Evolutionary conservation across 2,329 filamentous ascomycete species (phyloP), one percentile per base, ranked within the genome.

Genomic region (Aureobasidium sp.): DNA sequence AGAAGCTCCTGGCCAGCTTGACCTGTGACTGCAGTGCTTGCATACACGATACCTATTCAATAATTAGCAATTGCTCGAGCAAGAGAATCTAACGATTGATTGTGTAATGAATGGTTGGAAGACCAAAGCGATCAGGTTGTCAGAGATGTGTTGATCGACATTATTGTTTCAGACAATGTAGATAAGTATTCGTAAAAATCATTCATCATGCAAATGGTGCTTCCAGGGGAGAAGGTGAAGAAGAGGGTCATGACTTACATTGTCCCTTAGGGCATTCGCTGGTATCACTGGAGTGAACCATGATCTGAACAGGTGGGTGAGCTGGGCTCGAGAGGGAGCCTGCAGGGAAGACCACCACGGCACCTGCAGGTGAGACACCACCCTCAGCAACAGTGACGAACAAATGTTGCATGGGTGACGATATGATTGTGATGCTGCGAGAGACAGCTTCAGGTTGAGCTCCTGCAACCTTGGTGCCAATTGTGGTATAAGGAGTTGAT

Each of bases 141-240:
- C 87, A 93, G 88, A 91, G 85, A 83, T 58, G 54, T 58, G 54
- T 83, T 81, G 37, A 50, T 74, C 81, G 82, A 94, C 91, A 86
- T 95, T 92, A 82, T 75, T 79, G 78, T 88, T 21, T 96, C 93
- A 92, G 93, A 89, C 91, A 97, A 97, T 97, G 93, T 97, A 97
- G 93, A 97, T 97, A 97, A 97, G 92, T 92, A 90, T 94, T 95
- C 82, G 76, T 81, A 80, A 77, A 21, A 62, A 75, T 77, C 83
- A 77, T 76, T 96, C 92, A 97, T 97, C 93, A 91, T 88, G 72
- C 81, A 61, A 21, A 49, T 58, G 49, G 32, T 82, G 81, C 73
- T 69, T 62, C 42, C 64, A 21, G 21, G 21, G 21, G 21, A 63
- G 65, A 65, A 30, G 50, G 55, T 63, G 36, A 39, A 30, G 42